phyloP scores from a whole-genome alignment of 768 basidiomycete species.

The Lentinula detonsa region DNA sequence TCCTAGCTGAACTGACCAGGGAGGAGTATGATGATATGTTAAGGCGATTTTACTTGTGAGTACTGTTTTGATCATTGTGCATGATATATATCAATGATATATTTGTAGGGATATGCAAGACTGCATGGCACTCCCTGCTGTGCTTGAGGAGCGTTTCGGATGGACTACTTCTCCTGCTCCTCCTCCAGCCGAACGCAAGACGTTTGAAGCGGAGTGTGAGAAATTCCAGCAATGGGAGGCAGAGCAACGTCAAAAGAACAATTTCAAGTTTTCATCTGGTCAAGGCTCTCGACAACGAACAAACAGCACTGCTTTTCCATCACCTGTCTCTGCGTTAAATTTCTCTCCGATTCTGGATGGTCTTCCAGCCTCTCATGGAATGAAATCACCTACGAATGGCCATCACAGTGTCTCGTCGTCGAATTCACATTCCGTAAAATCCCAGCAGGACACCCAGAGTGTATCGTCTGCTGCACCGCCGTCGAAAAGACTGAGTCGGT shows the following conservation, averaged over 20 bases:
- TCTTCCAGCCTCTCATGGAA: background rate
- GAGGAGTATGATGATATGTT: conserved; percentile 59
- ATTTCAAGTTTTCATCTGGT: conserved; percentile 10
- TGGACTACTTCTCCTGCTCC: conserved; percentile 38
- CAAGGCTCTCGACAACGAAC: background rate
- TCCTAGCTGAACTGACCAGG: conserved; percentile 45
- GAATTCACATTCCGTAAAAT: background rate
- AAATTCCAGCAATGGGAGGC: conserved; percentile 49
- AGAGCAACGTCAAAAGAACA: conserved; percentile 16
- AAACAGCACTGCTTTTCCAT: background rate
- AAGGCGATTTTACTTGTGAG: conserved; percentile 57
- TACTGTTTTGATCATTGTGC: conserved; percentile 10
- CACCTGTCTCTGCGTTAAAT: background rate
- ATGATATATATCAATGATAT: conserved; percentile 3
- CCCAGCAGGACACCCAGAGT: background rate
- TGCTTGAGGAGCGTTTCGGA: conserved; percentile 41
- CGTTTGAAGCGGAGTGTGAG: conserved; percentile 51
- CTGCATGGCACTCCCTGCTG: conserved; percentile 39
- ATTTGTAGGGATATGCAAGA: conserved; percentile 58
- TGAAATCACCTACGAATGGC: background rate
- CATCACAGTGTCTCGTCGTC: background rate
- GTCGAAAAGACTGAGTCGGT: conserved; percentile 42
- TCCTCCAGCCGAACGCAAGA: conserved; percentile 43
- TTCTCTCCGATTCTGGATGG: background rate
- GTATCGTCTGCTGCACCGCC: conserved; percentile 9